These are phyloP conservation scores for Xylaria sp. DNA, from an alignment of 2,329 filamentous ascomycete genomes.

Conservation along the genomic window DNA sequence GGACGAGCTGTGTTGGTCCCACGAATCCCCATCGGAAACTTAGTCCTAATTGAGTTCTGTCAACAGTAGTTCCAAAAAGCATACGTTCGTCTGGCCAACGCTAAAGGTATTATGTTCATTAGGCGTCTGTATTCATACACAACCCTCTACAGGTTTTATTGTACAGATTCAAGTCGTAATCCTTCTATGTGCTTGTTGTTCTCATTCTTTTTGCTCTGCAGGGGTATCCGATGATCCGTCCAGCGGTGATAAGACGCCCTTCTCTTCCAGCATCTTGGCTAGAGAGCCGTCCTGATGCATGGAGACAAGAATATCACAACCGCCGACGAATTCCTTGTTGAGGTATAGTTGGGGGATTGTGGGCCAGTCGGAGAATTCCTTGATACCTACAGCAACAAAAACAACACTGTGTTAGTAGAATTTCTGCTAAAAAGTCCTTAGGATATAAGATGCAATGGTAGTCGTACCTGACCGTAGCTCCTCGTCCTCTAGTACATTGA, in stretches of 20 bases:
- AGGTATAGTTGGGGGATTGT: conserved; percentile 98
- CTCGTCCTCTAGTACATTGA: conserved; percentile 93
- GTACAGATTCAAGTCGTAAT: conserved; percentile 24
- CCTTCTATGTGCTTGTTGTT: conserved; percentile 28
- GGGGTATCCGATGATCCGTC: conserved; percentile 54
- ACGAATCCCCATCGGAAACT: not conserved
- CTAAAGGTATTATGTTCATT: conserved; percentile 22
- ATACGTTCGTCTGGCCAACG: not conserved
- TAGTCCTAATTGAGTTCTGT: not conserved
- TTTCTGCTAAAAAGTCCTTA: not conserved
- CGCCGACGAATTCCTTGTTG: conserved; percentile 94
- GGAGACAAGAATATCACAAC: conserved; percentile 95
- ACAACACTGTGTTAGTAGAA: conserved; percentile 19
- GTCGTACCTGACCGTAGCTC: conserved; percentile 81
- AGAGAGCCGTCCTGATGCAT: conserved; percentile 98
- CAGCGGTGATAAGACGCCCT: conserved; percentile 80
- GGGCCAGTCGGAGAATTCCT: conserved; percentile 99
- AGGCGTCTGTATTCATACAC: conserved; percentile 32
- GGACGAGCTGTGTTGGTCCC: not conserved
- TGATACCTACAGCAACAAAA: conserved; percentile 74
- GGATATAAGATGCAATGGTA: not conserved
- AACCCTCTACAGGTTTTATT: conserved; percentile 38
- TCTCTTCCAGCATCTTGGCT: conserved; percentile 90
- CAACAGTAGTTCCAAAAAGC: not conserved
- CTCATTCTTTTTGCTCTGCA: conserved; percentile 37